Percentiles rank a stretch among this genome's conserved stretches.
Conservation (phyloP, 2,329 filamentous ascomycete genomes). For the Sporothrix brasiliensis region DNA sequence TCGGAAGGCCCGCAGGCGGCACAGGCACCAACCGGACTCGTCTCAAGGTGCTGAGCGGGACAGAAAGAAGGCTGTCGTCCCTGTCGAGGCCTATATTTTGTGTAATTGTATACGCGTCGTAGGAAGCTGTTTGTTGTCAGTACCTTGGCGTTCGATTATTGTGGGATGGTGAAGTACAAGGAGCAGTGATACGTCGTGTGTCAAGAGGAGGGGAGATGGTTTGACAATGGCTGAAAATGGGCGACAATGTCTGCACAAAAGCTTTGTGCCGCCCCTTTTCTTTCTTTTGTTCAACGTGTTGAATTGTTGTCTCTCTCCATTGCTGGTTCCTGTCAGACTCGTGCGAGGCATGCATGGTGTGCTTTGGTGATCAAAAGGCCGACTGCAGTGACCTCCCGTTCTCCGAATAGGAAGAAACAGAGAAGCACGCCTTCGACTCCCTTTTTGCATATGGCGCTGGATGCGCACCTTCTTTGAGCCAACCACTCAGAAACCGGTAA, state of each 20-base stretch:
- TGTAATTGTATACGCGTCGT: neutral
- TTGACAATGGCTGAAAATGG: constrained; percentile 14
- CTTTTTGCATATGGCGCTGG: neutral
- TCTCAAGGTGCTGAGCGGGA: neutral
- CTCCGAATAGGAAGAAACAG: neutral
- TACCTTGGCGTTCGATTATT: neutral
- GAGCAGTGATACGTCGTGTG: constrained; percentile 9
- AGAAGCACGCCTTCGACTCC: neutral
- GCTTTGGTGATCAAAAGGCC: neutral
- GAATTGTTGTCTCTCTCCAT: constrained; percentile 5
- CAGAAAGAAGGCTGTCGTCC: too few relatives aligned
- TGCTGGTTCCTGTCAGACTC: constrained; percentile 22
- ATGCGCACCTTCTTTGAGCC: neutral
- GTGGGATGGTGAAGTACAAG: constrained; percentile 16
- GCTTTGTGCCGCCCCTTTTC: neutral
- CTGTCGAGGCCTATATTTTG: neutral
- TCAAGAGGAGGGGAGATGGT: neutral
- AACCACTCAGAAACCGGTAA: neutral
- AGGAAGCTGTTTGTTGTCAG: neutral
- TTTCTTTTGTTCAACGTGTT: neutral
- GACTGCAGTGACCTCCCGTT: neutral
- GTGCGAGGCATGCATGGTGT: constrained; percentile 13
- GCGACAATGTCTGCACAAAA: neutral
- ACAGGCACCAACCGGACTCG: constrained; percentile 21
- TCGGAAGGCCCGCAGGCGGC: constrained; percentile 26